Percentiles rank a stretch among this genome's conserved stretches.
These are phyloP conservation scores for Podila verticillata DNA, from an alignment of 192 early-diverging fungal genomes.

Conservation along the genomic window DNA sequence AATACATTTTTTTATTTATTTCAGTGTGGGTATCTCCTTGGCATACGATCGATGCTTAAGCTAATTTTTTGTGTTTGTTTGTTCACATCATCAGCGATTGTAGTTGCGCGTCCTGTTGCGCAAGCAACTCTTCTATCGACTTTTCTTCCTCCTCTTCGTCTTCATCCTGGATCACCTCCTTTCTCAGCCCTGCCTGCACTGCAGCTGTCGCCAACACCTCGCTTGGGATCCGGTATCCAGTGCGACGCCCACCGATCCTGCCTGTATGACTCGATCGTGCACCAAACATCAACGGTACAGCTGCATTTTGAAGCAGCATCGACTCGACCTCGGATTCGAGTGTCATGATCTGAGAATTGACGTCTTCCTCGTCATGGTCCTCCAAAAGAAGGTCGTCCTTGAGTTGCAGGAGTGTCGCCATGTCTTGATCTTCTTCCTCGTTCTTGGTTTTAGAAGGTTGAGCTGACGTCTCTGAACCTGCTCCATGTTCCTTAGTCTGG, in stretches of 20 bases:
- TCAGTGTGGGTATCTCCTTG: background rate
- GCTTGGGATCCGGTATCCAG: background rate
- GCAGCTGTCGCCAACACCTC: background rate
- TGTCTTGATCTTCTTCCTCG: conserved; percentile 4
- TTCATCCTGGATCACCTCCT: conserved; percentile 8
- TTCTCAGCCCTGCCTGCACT: background rate
- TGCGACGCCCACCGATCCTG: conserved; percentile 2
- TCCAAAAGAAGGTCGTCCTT: background rate
- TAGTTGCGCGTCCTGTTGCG: conserved; percentile 30
- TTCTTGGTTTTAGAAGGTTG: background rate
- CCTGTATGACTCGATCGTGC: background rate
- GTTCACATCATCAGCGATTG: background rate
- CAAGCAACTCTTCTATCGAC: conserved; percentile 40
- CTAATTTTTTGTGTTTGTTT: too few species aligned
- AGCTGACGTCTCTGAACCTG: background rate
- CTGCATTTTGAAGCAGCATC: conserved; percentile 23
- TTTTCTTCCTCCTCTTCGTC: conserved; percentile 27
- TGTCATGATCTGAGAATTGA: conserved; percentile 34
- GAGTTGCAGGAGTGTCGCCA: background rate
- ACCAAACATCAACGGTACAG: conserved; percentile 15
- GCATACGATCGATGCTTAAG: background rate
- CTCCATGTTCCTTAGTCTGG: background rate
- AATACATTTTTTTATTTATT: background rate
- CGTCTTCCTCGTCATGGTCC: conserved; percentile 21
- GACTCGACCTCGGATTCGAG: conserved; percentile 47